A percentile compares a stretch with the other conserved stretches of the same genome.
Conservation (phyloP, 805 yeast genomes). For the Barnettozyma populi region DNA sequence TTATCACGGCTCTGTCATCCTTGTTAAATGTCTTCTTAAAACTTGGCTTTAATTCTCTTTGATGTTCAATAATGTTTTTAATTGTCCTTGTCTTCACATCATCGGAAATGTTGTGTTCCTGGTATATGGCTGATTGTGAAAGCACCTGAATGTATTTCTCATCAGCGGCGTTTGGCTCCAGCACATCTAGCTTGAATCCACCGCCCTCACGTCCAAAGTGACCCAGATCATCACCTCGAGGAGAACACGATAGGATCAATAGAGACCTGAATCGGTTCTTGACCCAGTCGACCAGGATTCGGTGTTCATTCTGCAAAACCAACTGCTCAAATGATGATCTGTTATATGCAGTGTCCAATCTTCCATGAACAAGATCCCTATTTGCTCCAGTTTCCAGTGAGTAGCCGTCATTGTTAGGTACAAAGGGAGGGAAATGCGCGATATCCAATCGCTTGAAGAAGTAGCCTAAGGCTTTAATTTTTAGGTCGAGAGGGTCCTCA, state of each 20-base stretch:
- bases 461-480: slow-evolving; percentile 53
- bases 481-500: slow-evolving; percentile 58
- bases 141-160: slow-evolving; percentile 37
- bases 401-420: slow-evolving; percentile 28
- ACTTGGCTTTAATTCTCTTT: slow-evolving; percentile 22
- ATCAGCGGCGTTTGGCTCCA: slow-evolving; percentile 37
- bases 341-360: slow-evolving; percentile 54
- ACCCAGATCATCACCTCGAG: slow-evolving; percentile 24
- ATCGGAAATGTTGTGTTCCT: slow-evolving; percentile 45
- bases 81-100: slow-evolving; percentile 37
- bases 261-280: slow-evolving; percentile 62
- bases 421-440: slow-evolving; percentile 38
- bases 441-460: slow-evolving; percentile 48
- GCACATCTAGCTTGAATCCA: slow-evolving; percentile 31
- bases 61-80: slow-evolving; percentile 27
- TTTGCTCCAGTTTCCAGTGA: slow-evolving; percentile 6
- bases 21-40: slow-evolving; percentile 26
- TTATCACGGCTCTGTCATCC: slow-evolving; percentile 40
- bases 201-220: slow-evolving; percentile 12
- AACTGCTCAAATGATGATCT: slow-evolving; percentile 35
- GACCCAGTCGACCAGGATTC: slow-evolving; percentile 60
- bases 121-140: slow-evolving; percentile 46
- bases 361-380: slow-evolving; percentile 19
- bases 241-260: slow-evolving; percentile 48
- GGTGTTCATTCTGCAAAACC: slow-evolving; percentile 50